phyloP scores from a whole-genome alignment of 805 yeast species.

The Metschnikowia chrysomelidarum region DNA sequence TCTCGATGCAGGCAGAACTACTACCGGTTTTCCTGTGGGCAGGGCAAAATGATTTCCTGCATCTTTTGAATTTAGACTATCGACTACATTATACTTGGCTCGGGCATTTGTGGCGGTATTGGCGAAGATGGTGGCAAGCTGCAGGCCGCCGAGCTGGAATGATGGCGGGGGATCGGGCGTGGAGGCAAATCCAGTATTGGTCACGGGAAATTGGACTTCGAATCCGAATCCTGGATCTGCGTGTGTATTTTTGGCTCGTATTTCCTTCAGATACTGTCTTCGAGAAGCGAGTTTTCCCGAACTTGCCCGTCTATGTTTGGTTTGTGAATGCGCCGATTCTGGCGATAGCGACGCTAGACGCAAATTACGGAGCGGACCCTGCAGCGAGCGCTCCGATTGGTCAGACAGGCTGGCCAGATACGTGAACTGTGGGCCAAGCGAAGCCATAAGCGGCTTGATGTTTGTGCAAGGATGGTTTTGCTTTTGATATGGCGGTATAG shows the following conservation, averaged over 20 bases:
- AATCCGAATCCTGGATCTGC: conserved; percentile 14
- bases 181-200: neutral
- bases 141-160: conserved; percentile 2
- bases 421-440: neutral
- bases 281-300: neutral
- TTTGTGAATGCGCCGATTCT: neutral
- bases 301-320: too few relatives aligned
- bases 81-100: conserved; percentile 18
- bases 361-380: conserved; percentile 9
- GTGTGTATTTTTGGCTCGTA: conserved; percentile 1
- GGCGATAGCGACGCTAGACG: conserved; percentile 12
- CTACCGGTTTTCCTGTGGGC: conserved; percentile 10
- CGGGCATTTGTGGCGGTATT: conserved; percentile 10
- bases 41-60: conserved; percentile 2
- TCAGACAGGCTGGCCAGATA: conserved; percentile 5
- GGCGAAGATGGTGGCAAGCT: conserved; percentile 17
- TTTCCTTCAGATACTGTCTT: conserved; percentile 4
- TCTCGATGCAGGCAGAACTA: conserved; percentile 36
- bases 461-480: too few relatives aligned
- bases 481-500: too few relatives aligned
- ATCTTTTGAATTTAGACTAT: conserved; percentile 8
- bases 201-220: conserved; percentile 11
- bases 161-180: neutral
- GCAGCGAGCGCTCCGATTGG: conserved; percentile 6
- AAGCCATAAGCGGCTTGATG: too few relatives aligned